phyloP scores from a whole-genome alignment of 805 yeast species.

The Barnettozyma pratensis region DNA sequence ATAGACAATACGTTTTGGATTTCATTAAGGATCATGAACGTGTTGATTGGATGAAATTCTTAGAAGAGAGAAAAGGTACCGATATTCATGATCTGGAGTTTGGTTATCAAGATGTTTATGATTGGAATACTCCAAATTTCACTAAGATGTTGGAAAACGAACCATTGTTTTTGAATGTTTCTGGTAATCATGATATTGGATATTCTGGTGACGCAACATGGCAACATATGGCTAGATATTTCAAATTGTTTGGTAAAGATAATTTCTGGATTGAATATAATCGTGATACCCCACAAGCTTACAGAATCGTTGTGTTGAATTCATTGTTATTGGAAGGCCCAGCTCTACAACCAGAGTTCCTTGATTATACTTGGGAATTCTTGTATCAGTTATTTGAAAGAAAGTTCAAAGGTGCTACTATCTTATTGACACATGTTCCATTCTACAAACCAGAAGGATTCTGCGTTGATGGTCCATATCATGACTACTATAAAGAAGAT shows the following conservation, averaged over 20 bases:
- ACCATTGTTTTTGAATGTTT: slow-evolving; percentile 73
- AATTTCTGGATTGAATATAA: slow-evolving; percentile 77
- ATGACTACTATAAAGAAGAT: slow-evolving; percentile 51
- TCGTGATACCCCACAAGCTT: slow-evolving; percentile 58
- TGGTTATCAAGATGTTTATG: slow-evolving; percentile 57
- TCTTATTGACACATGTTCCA: slow-evolving; percentile 86
- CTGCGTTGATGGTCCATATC: slow-evolving; percentile 83
- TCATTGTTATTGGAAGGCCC: slow-evolving; percentile 88
- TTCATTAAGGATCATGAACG: slow-evolving; percentile 44
- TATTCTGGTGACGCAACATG: slow-evolving; percentile 91
- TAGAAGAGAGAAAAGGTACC: slow-evolving; percentile 28
- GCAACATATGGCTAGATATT: slow-evolving; percentile 83
- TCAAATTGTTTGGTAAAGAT: slow-evolving; percentile 71
- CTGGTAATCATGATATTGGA: slow-evolving; percentile 96
- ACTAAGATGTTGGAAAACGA: slow-evolving; percentile 33
- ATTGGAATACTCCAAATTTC: slow-evolving; percentile 49
- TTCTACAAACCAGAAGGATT: slow-evolving; percentile 76
- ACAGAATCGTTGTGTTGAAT: slow-evolving; percentile 86
- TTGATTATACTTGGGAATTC: slow-evolving; percentile 68
- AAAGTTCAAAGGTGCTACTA: slow-evolving; percentile 70
- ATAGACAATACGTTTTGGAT: slow-evolving; percentile 44
- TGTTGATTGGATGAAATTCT: slow-evolving; percentile 48
- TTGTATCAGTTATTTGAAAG: slow-evolving; percentile 50
- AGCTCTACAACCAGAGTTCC: slow-evolving; percentile 66
- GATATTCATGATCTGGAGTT: slow-evolving; percentile 34